Evolutionary conservation across 805 yeast species (phyloP).

Genomic region (Ogataea paraovalis): DNA sequence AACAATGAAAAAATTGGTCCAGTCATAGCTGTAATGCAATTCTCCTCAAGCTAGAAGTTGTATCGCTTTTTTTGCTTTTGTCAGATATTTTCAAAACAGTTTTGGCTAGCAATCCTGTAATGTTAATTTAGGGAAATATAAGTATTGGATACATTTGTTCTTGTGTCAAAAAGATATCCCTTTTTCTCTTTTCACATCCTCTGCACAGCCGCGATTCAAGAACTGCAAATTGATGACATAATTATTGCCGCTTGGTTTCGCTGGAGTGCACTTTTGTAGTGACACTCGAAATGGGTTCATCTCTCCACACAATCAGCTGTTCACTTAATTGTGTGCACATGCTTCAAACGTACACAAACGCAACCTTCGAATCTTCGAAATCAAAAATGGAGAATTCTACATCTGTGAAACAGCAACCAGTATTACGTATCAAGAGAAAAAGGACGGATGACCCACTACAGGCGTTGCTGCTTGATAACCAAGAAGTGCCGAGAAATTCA

Average conservation of each 20-base stretch:
- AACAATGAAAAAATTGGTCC: constrained; percentile 25
- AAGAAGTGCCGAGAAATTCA: constrained; percentile 18
- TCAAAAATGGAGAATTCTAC: constrained; percentile 1
- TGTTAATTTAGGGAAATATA: no score
- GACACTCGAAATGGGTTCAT: no score
- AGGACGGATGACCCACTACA: constrained; percentile 85
- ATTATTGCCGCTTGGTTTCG: background rate
- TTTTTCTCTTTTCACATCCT: background rate
- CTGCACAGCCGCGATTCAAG: background rate
- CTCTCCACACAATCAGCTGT: no score
- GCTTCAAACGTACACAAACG: no score
- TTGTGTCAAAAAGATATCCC: no score
- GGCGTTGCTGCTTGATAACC: constrained; percentile 56
- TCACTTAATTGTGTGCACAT: no score
- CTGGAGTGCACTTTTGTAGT: no score
- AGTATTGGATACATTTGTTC: no score
- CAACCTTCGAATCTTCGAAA: no score
- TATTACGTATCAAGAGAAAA: constrained; percentile 81
- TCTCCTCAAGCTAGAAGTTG: background rate
- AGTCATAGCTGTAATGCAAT: constrained; percentile 18
- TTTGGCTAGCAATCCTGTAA: no score
- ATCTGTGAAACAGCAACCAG: constrained; percentile 42
- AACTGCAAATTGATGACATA: background rate
- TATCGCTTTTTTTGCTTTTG: no score
- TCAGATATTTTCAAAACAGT: no score